Conservation (phyloP, 257 asterid species). For the Gentiana dahurica region DNA sequence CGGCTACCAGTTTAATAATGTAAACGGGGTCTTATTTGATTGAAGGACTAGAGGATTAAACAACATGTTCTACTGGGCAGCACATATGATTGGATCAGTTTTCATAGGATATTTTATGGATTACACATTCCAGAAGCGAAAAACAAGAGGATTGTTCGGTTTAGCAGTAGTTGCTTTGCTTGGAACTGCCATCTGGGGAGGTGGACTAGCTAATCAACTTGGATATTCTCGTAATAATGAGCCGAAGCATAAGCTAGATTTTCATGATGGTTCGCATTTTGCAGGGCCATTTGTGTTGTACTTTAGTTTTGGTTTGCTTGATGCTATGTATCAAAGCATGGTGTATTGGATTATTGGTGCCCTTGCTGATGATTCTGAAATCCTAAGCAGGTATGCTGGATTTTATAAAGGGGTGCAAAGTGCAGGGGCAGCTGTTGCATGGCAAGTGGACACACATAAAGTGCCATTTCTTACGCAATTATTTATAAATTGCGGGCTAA, state of each 20-base stretch:
- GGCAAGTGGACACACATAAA: constrained; percentile 29
- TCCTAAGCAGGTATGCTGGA: constrained; percentile 73
- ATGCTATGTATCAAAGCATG: constrained; percentile 93
- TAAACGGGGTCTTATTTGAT: constrained; percentile 63
- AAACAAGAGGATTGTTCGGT: constrained; percentile 48
- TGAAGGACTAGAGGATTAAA: constrained; percentile 77
- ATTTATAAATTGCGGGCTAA: constrained; percentile 23
- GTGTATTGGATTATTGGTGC: constrained; percentile 90
- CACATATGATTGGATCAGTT: constrained; percentile 92
- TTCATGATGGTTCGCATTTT: constrained; percentile 56
- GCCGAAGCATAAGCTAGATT: constrained; percentile 41
- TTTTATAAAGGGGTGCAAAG: constrained; percentile 38
- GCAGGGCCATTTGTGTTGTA: constrained; percentile 85
- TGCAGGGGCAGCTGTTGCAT: constrained; percentile 35
- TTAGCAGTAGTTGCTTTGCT: constrained; percentile 39
- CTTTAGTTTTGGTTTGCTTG: constrained; percentile 80
- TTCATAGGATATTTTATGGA: constrained; percentile 56
- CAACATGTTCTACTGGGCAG: constrained; percentile 59
- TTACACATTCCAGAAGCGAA: constrained; percentile 55
- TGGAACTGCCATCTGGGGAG: constrained; percentile 74
- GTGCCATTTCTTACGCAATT: constrained; percentile 25
- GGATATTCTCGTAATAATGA: constrained; percentile 29
- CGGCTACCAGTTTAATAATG: constrained; percentile 83
- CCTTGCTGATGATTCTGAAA: constrained; percentile 78
- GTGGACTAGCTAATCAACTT: constrained; percentile 63